Evolutionary conservation across 2,329 filamentous ascomycete genomes (phyloP).

Genomic region (Scopulariopsis brevicaulis): DNA sequence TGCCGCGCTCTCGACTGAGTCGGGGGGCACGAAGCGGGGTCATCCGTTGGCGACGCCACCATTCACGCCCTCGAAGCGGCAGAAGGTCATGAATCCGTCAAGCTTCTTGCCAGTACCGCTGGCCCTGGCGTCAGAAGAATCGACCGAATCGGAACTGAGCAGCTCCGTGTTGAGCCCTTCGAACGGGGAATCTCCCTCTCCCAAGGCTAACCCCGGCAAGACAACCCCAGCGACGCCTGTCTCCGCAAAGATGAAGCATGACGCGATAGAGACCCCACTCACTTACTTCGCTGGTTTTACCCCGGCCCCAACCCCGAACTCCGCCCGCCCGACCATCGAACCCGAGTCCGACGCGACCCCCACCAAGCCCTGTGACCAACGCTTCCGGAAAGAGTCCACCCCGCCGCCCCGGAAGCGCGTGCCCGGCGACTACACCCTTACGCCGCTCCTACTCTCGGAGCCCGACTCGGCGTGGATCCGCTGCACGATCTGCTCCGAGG

Average conservation of each 20-base stretch:
- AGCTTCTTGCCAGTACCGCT: conserved; percentile 7
- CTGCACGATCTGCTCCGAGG: conserved; percentile 70
- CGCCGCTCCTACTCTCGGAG: conserved; percentile 62
- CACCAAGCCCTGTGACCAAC: too few species aligned
- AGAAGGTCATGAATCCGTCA: conserved; percentile 19
- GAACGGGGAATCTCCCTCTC: conserved; percentile 18
- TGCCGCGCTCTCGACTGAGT: conserved; percentile 17
- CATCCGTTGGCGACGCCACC: conserved; percentile 38
- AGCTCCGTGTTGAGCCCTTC: background rate
- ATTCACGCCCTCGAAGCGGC: conserved; percentile 40
- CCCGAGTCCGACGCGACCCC: too few species aligned
- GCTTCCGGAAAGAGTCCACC: conserved; percentile 19
- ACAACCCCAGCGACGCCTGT: background rate
- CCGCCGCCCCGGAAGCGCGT: conserved; percentile 30
- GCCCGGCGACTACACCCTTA: conserved; percentile 76
- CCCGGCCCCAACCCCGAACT: background rate
- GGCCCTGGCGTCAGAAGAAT: conserved; percentile 9
- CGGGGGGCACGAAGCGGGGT: conserved; percentile 24
- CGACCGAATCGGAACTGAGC: background rate
- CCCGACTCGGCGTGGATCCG: conserved; percentile 75
- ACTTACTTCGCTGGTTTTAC: background rate
- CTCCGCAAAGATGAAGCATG: background rate
- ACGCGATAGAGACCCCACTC: background rate
- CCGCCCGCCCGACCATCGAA: background rate
- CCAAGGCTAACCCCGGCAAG: conserved; percentile 26